These are phyloP conservation scores for Alternaria viburni DNA, from an alignment of 2,329 filamentous ascomycete genomes.

Conservation along the genomic window DNA sequence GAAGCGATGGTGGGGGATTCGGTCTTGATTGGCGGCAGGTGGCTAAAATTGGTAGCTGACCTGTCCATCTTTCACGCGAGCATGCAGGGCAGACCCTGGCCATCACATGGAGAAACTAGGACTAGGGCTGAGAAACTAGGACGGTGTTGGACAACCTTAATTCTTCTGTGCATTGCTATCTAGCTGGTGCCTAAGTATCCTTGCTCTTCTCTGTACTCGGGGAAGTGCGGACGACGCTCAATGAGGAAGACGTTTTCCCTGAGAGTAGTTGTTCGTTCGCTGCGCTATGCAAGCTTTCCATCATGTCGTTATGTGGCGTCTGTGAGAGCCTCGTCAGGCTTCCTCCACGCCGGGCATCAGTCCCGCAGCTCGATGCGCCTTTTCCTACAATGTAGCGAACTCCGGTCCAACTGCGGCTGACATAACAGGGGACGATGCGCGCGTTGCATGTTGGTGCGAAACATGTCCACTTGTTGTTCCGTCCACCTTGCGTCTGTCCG, in stretches of 20 bases:
- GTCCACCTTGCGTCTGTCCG: conserved; percentile 13
- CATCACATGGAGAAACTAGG: conserved; percentile 8
- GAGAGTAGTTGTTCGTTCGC: neutral
- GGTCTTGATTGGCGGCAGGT: neutral
- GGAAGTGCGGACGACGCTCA: neutral
- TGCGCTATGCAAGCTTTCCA: neutral
- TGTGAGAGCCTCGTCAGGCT: conserved; percentile 3
- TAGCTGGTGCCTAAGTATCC: conserved; percentile 4
- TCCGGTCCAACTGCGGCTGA: conserved; percentile 18
- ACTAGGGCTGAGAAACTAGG: conserved; percentile 12
- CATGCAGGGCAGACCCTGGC: conserved; percentile 9
- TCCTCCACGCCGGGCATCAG: conserved; percentile 6
- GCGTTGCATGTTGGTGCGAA: conserved; percentile 9
- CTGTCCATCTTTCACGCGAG: conserved; percentile 7
- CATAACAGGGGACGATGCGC: conserved; percentile 19
- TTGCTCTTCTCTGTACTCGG: neutral
- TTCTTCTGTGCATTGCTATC: conserved; percentile 10
- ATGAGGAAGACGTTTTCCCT: neutral
- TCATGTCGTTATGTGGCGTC: conserved; percentile 2
- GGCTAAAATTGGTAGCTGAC: conserved; percentile 11
- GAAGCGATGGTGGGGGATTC: neutral
- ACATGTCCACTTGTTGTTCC: conserved; percentile 12
- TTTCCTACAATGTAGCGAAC: conserved; percentile 6
- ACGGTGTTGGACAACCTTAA: conserved; percentile 7
- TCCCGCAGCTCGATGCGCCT: conserved; percentile 6